phyloP scores from a whole-genome alignment of 352 stramenopile genomes.

The Phytophthora sp. region DNA sequence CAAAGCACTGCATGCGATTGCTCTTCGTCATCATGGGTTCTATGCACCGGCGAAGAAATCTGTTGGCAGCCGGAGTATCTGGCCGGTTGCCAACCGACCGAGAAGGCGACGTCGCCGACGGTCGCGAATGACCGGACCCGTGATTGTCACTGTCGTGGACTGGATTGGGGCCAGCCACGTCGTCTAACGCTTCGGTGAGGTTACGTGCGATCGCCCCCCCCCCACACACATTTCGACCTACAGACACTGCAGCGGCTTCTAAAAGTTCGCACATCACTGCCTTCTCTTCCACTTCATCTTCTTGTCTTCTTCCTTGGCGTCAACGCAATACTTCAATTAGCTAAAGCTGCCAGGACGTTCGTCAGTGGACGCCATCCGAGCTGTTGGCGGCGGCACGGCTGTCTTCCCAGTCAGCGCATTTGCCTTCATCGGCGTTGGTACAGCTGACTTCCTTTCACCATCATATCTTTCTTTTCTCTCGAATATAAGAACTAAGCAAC shows the following conservation, averaged over 20 bases:
- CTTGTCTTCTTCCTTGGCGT: constrained; percentile 6
- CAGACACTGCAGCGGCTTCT: not conserved
- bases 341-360: not conserved
- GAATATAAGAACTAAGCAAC: not conserved
- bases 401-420: no score
- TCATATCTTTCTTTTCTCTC: not conserved
- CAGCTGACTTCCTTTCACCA: not conserved
- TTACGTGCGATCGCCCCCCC: not conserved
- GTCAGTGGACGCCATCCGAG: not conserved
- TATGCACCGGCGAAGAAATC: not conserved
- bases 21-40: constrained; percentile 2
- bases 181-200: constrained; percentile 2
- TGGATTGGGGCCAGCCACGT: not conserved
- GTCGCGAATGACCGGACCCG: not conserved
- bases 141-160: not conserved
- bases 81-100: not conserved
- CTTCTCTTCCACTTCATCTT: not conserved
- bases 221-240: not conserved
- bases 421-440: not conserved
- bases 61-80: constrained; percentile 6
- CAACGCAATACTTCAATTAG: not conserved
- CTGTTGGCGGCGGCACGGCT: not conserved
- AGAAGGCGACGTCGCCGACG: not conserved
- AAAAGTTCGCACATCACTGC: not conserved
- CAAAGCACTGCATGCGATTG: not conserved